Evolutionary conservation across 257 asterid species (phyloP).

Genomic region (Lavandula angustifolia): DNA sequence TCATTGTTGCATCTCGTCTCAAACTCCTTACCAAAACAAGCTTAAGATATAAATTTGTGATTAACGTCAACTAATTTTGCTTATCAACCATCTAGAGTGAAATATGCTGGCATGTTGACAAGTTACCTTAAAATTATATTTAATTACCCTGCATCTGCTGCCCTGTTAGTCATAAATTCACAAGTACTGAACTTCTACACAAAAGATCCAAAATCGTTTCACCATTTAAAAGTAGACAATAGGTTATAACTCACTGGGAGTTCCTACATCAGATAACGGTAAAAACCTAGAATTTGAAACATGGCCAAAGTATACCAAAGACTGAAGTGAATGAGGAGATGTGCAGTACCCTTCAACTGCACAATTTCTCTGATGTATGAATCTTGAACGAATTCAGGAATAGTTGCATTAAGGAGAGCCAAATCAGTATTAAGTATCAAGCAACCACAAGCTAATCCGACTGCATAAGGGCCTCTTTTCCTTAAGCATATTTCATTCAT

Average conservation of each 20-base stretch:
- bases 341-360: not conserved
- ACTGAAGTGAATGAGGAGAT: not conserved
- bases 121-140: no score
- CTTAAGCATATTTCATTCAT: conserved; percentile 41
- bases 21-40: not conserved
- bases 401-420: conserved; percentile 1
- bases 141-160: no score
- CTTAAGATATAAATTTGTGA: not conserved
- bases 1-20: conserved; percentile 3
- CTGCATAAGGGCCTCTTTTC: conserved; percentile 58
- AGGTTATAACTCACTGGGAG: not conserved
- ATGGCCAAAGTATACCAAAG: not conserved
- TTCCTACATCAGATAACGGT: conserved; percentile 18
- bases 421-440: not conserved
- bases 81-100: no score
- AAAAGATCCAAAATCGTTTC: not conserved
- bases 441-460: conserved; percentile 6
- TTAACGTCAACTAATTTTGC: no score
- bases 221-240: not conserved
- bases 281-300: not conserved
- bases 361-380: conserved; percentile 9
- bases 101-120: no score
- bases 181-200: not conserved
- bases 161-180: no score
- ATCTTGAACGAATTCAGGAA: conserved; percentile 9